Base-by-base conservation (phyloP, 169 alveolate genomes). In the Plasmodium inui region DNA sequence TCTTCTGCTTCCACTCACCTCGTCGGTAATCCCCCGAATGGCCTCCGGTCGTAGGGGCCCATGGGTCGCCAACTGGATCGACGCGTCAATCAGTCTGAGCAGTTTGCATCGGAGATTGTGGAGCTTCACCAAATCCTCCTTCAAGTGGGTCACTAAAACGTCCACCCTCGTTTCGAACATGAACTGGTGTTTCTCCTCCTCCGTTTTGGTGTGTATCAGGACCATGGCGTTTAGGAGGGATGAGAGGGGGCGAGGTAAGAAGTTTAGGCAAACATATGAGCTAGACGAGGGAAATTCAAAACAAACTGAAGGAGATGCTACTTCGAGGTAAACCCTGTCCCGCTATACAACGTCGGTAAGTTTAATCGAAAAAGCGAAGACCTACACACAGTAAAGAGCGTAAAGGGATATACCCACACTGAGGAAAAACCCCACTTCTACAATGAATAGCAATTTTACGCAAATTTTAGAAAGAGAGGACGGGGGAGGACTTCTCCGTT, bases 21-120 rank as follows among this genome's bases (percentile, higher is more conserved):
- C 98, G 84, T 98, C 99, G 22, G 98, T 95, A 72, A 98, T 93
- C 34, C 99, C 99, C 53, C 99, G 96, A 4, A 98, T 92, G 93
- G 97, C 99, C 92, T 98, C 99, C 0, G 99, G 99, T 84, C 98
- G 96, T 82, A 98, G 85, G 34, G 99, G 99, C 39, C 99, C 99
- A 85, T 98, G 97, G 37, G 97, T 97, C 19, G 98, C 98, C 85
- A 98, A 93, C 71, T 97, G 99, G 91, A 95, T 98, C 34, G 97
- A 92, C 14, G 98, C 97, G 34, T 96, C 98, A 41, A 98, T 95
- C 70, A 97, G 95, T 44, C 97, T 95, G 74, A 98, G 98, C 19
- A 97, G 84, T 88, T 97, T 96, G 44, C 98, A 91, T 88, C 99
- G 92, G 80, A 96, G 81, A 92, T 98, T 98, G 94, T 97, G 97